Evolutionary conservation across 805 yeast genomes (phyloP).

Genomic region (Yarrowia sp.): DNA sequence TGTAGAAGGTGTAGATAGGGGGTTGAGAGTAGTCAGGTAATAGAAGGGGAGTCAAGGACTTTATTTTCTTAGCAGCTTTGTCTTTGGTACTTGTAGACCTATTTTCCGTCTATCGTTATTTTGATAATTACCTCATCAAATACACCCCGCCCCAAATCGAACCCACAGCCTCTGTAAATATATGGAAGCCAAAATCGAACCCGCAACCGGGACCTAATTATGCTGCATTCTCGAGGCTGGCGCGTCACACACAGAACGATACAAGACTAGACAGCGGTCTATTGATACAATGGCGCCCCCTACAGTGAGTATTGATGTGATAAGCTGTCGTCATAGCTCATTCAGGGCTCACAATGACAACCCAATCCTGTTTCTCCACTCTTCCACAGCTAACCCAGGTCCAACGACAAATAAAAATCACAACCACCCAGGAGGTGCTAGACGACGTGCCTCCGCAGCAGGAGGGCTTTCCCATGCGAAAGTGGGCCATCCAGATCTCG

Average conservation of each 20-base stretch:
- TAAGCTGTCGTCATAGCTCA: too few relatives aligned
- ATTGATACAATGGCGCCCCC: conserved; percentile 37
- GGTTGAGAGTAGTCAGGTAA: too few relatives aligned
- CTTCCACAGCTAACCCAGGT: conserved; percentile 50
- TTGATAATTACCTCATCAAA: background rate
- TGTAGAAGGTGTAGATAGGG: too few relatives aligned
- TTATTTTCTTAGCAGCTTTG: too few relatives aligned
- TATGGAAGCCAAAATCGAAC: background rate
- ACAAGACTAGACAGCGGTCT: conserved; percentile 23
- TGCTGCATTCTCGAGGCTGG: conserved; percentile 32
- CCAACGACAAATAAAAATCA: conserved; percentile 85
- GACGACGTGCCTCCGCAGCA: conserved; percentile 84
- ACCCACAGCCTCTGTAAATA: background rate
- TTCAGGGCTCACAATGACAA: too few relatives aligned
- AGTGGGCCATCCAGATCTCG: conserved; percentile 83
- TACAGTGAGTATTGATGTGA: conserved; percentile 18
- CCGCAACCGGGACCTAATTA: background rate
- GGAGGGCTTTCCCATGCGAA: conserved; percentile 92
- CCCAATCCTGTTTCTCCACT: too few relatives aligned
- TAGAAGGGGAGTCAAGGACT: too few relatives aligned
- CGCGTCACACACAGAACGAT: conserved; percentile 22
- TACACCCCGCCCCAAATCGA: background rate
- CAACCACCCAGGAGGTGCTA: conserved; percentile 82
- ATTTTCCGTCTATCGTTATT: too few relatives aligned
- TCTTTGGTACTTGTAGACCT: too few relatives aligned